A percentile compares a stretch with the other conserved stretches of the same genome.
These are phyloP conservation scores for Ceratocystis papillata DNA, from an alignment of 2,329 filamentous ascomycete species.

Conservation along the genomic window DNA sequence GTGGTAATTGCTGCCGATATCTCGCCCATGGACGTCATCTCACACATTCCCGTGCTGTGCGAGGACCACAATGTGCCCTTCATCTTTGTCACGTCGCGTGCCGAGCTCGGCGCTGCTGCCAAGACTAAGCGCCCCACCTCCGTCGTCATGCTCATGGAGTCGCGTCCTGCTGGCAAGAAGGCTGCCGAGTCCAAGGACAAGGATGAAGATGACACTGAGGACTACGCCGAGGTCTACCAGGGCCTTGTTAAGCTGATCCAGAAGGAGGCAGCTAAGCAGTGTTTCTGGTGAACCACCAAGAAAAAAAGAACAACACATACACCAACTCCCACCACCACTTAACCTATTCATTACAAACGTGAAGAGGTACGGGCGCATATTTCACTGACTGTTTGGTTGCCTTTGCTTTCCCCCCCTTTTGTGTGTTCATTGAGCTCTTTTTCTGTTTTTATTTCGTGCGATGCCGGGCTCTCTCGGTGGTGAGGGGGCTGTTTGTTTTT, in stretches of 20 bases:
- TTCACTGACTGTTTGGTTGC: not conserved
- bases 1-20: constrained; percentile 95
- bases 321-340: not conserved
- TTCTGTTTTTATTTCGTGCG: constrained; percentile 2
- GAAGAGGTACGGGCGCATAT: too few relatives aligned
- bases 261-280: constrained; percentile 53
- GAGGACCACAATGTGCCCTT: constrained; percentile 97
- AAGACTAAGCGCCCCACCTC: constrained; percentile 93
- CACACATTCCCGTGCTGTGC: constrained; percentile 92
- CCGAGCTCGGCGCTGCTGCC: constrained; percentile 85
- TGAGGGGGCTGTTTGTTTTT: not conserved
- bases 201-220: constrained; percentile 44
- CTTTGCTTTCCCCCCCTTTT: not conserved
- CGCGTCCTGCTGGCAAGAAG: constrained; percentile 39
- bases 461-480: not conserved
- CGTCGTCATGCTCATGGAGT: constrained; percentile 77
- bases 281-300: constrained; percentile 33
- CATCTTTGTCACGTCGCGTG: constrained; percentile 84
- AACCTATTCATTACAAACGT: too few relatives aligned
- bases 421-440: constrained; percentile 4
- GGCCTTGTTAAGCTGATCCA: constrained; percentile 55
- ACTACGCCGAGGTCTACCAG: constrained; percentile 53
- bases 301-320: constrained; percentile 4
- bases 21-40: constrained; percentile 97
- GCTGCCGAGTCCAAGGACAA: constrained; percentile 35